Base-by-base conservation (phyloP, 225 moss, liverwort and hornwort genomes). In the Ulota crispa region DNA sequence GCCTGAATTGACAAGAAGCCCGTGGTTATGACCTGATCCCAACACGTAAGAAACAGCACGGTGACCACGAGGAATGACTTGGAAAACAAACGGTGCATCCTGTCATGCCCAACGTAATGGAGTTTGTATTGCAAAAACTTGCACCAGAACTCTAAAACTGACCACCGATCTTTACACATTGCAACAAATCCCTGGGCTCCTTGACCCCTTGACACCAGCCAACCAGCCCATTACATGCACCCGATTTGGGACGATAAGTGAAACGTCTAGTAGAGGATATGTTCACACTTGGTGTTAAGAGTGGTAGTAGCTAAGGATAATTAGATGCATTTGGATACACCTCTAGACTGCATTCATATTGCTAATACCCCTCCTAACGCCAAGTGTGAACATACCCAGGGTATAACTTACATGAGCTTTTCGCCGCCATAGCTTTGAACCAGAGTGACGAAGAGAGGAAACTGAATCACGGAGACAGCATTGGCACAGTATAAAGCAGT, bases 61-160 rank as follows among this genome's bases (percentile, higher is more conserved):
- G 28, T 34, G 57, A 55, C 26, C 16, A 73, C 3, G 26, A 67
- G 59, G 50, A 50, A 24, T 20, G 16, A 55, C 64, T 67, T 23
- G 59, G 50, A 64, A 81, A 85, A 31, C 31, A 60, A 77, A 47
- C 19, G 10, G 52, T 60, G 52, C 66, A 23, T 28, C 41, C 72
- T 65, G 47, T 28, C 71, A 72, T 63, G 26, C 16, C 27, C 20
- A 53, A 30, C 12, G 63, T 19, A 61, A 62, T 28, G 20, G 11
- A 21, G 34, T 45, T 64, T 36, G 15, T 26, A 72, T 36, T 60
- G 5, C 68, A 78, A 47, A 37, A 26, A 19, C 16, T 64, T 61
- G 81, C 78, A 78, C 54, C 53, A 28, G 41, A 63, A 42, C 23
- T 60, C 55, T 83, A 77, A 74, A 70, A 32, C 65, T 79, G 78